phyloP scores from a whole-genome alignment of 2,329 filamentous ascomycete species.

The Fusarium albosuccineum region DNA sequence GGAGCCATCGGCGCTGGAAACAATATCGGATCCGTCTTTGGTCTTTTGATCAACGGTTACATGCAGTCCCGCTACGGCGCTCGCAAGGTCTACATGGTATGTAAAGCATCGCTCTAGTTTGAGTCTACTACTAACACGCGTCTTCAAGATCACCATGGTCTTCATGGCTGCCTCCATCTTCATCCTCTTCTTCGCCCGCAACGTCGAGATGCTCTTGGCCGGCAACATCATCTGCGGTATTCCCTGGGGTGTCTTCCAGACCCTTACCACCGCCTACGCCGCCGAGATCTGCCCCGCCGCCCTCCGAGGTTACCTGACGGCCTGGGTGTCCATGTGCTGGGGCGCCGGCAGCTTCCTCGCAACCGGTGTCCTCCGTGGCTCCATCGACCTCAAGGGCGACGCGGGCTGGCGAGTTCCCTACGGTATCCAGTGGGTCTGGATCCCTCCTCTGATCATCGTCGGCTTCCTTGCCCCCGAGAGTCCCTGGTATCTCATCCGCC shows the following conservation, averaged over 20 bases:
- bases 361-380: slow-evolving; percentile 56
- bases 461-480: slow-evolving; percentile 61
- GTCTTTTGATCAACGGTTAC: slow-evolving; percentile 62
- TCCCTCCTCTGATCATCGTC: slow-evolving; percentile 57
- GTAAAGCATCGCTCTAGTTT: not conserved
- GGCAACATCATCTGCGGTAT: slow-evolving; percentile 62
- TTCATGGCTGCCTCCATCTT: slow-evolving; percentile 59
- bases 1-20: slow-evolving; percentile 62
- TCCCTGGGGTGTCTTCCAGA: slow-evolving; percentile 62
- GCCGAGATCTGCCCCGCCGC: slow-evolving; percentile 60
- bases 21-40: slow-evolving; percentile 62
- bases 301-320: slow-evolving; percentile 61
- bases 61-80: slow-evolving; percentile 62
- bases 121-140: not conserved
- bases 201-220: slow-evolving; percentile 55
- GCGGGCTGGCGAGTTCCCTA: slow-evolving; percentile 63
- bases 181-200: slow-evolving; percentile 60
- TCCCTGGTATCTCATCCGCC: slow-evolving; percentile 63
- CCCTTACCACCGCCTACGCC: slow-evolving; percentile 61
- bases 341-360: slow-evolving; percentile 61
- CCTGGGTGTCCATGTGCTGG: slow-evolving; percentile 64
- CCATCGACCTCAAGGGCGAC: slow-evolving; percentile 53
- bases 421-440: slow-evolving; percentile 63
- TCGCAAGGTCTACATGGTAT: slow-evolving; percentile 61
- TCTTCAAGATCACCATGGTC: slow-evolving; percentile 49